Base-by-base conservation (phyloP, 1,284 basidiomycete genomes). In the Flammula alnicola region DNA sequence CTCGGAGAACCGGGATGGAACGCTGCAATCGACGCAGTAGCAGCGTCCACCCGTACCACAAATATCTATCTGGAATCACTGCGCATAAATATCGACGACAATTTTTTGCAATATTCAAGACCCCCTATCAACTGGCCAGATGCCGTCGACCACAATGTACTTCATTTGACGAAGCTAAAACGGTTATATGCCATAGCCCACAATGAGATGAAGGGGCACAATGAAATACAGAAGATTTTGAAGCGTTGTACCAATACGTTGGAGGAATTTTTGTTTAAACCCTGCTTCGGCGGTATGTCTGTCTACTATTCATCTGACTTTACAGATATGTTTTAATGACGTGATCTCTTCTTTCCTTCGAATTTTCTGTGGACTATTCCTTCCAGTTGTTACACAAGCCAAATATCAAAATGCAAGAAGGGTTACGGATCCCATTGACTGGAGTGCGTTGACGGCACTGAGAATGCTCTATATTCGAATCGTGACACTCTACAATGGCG, bases 121-220 rank as follows among this genome's bases (percentile, higher is more conserved):
- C n/a, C n/a, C n/a, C n/a, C n/a, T n/a, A n/a, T n/a, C n/a, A n/a
- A n/a, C n/a, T n/a, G n/a, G n/a, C n/a, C n/a, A n/a, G n/a, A n/a
- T n/a, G n/a, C n/a, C n/a, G n/a, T n/a, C n/a, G n/a, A n/a, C n/a
- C n/a, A n/a, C n/a, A n/a, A n/a, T n/a, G n/a, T n/a, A n/a, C n/a
- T n/a, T n/a, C n/a, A n/a, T n/a, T n/a, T n/a, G n/a, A n/a, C n/a
- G n/a, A n/a, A n/a, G n/a, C n/a, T n/a, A n/a, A n/a, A n/a, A n/a
- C n/a, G n/a, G n/a, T n/a, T n/a, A n/a, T n/a, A n/a, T n/a, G n/a
- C n/a, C n/a, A n/a, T n/a, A n/a, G n/a, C n/a, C n/a, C n/a, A n/a
- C n/a, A n/a, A n/a, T 20, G 44, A 47, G 32, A 39, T 35, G 44
- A 19, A 39, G 29, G 44, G 39, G 27, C 36, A 22, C 22, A 39